A percentile compares a stretch with the other conserved stretches of the same genome.
Conservation (phyloP, 2,329 filamentous ascomycete genomes). For the Beauveria pseudobassiana region DNA sequence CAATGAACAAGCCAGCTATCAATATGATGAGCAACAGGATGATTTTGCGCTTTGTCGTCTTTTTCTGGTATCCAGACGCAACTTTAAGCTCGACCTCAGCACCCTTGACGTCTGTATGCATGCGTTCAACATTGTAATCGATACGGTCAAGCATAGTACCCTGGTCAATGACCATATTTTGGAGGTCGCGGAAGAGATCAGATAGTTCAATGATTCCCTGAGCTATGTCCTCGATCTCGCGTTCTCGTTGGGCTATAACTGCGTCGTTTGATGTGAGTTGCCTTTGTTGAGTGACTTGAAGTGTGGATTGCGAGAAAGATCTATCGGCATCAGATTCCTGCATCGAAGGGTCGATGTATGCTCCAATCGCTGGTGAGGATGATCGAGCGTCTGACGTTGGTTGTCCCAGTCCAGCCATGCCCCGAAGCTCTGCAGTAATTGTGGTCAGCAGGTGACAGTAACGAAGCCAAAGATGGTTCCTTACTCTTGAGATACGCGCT, state of each 20-base stretch:
- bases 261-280: conserved; percentile 70
- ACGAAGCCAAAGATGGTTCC: conserved; percentile 12
- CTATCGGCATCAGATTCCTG: conserved; percentile 92
- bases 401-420: conserved; percentile 53
- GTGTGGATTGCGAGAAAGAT: conserved; percentile 80
- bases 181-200: conserved; percentile 92
- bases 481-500: conserved; percentile 90
- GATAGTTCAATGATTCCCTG: conserved; percentile 96
- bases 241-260: conserved; percentile 83
- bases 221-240: conserved; percentile 95
- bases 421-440: conserved; percentile 57
- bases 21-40: conserved; percentile 82
- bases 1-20: conserved; percentile 78
- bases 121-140: conserved; percentile 95
- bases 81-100: conserved; percentile 89
- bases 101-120: conserved; percentile 86
- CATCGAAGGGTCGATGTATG: conserved; percentile 76
- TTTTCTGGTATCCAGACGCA: conserved; percentile 81
- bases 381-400: conserved; percentile 44
- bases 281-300: conserved; percentile 69
- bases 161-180: conserved; percentile 91
- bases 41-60: conserved; percentile 83
- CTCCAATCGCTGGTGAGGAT: conserved; percentile 40
- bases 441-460: background rate
- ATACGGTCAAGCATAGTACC: conserved; percentile 89